Percentiles rank a stretch among this genome's conserved stretches.
phyloP scores from a whole-genome alignment of 148 eudicot species.

The Nepenthes gracilis region DNA sequence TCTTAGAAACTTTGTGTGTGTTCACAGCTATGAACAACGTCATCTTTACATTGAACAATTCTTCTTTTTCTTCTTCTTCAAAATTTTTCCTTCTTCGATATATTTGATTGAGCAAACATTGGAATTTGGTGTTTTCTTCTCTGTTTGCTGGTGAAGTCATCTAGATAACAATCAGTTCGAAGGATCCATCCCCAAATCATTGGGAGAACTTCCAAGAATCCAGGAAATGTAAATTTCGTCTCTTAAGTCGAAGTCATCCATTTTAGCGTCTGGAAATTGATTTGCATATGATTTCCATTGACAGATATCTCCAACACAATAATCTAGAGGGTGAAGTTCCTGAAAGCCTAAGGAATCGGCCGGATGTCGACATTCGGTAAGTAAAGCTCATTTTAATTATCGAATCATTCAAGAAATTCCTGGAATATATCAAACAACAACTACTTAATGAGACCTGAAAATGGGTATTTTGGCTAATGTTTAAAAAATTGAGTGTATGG shows the following conservation, averaged over 20 bases:
- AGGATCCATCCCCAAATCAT: slow-evolving; percentile 58
- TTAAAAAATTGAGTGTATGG: too few species aligned
- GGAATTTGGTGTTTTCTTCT: neutral
- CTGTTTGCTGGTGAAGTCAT: slow-evolving; percentile 38
- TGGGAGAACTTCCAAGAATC: slow-evolving; percentile 49
- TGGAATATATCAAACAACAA: too few species aligned
- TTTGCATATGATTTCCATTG: neutral
- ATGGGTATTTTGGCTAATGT: too few species aligned
- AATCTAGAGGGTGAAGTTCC: slow-evolving; percentile 36
- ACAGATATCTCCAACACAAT: slow-evolving; percentile 63
- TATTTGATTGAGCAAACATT: neutral
- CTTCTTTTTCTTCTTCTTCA: neutral
- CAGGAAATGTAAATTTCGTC: slow-evolving; percentile 45
- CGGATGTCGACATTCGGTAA: slow-evolving; percentile 20
- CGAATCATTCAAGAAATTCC: too few species aligned
- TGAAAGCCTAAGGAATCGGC: slow-evolving; percentile 18
- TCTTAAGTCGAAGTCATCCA: neutral
- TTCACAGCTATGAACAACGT: neutral
- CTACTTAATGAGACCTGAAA: too few species aligned
- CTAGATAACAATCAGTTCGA: slow-evolving; percentile 67
- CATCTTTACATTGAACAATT: neutral
- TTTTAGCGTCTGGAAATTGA: neutral
- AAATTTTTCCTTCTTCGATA: neutral
- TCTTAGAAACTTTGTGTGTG: slow-evolving; percentile 67
- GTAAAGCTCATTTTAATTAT: too few species aligned